These are phyloP conservation scores for Monosporascus sp. DNA, from an alignment of 2,329 filamentous ascomycete genomes.

Conservation along the genomic window DNA sequence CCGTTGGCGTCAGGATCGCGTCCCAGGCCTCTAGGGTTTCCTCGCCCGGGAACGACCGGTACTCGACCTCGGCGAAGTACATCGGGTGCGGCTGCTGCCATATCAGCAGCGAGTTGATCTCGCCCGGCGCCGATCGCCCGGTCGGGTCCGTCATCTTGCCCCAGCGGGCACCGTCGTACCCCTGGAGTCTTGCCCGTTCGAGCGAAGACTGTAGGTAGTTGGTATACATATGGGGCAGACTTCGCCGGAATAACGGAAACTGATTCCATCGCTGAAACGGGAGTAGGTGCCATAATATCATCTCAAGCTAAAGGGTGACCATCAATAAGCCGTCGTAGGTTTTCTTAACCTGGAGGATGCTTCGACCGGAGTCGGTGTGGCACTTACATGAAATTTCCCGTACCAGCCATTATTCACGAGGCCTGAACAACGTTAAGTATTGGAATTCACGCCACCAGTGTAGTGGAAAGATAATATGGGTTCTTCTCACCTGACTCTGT, in stretches of 20 bases:
- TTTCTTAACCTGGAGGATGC: neutral
- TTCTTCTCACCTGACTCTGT: slow-evolving; percentile 17
- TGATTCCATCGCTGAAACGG: slow-evolving; percentile 48
- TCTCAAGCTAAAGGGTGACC: slow-evolving; percentile 36
- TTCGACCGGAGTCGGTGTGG: neutral
- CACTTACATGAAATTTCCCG: slow-evolving; percentile 46
- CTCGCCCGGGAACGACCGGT: slow-evolving; percentile 37
- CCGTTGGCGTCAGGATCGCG: slow-evolving; percentile 42
- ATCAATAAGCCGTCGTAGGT: neutral
- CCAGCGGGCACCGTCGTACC: slow-evolving; percentile 40
- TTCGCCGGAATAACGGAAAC: slow-evolving; percentile 39
- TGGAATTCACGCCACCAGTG: no score
- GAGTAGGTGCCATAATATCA: slow-evolving; percentile 48
- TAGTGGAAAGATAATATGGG: no score
- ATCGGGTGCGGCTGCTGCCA: slow-evolving; percentile 61
- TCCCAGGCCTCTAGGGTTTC: slow-evolving; percentile 50
- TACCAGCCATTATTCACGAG: slow-evolving; percentile 53
- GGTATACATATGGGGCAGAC: slow-evolving; percentile 40
- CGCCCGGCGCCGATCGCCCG: slow-evolving; percentile 51
- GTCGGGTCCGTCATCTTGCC: slow-evolving; percentile 55
- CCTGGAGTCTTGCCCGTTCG: slow-evolving; percentile 33
- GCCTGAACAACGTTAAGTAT: slow-evolving; percentile 25
- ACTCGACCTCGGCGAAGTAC: slow-evolving; percentile 55
- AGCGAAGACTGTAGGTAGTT: slow-evolving; percentile 38
- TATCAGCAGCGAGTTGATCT: slow-evolving; percentile 56